phyloP scores from a whole-genome alignment of 2,329 filamentous ascomycete genomes.

The Nakataea oryzae region DNA sequence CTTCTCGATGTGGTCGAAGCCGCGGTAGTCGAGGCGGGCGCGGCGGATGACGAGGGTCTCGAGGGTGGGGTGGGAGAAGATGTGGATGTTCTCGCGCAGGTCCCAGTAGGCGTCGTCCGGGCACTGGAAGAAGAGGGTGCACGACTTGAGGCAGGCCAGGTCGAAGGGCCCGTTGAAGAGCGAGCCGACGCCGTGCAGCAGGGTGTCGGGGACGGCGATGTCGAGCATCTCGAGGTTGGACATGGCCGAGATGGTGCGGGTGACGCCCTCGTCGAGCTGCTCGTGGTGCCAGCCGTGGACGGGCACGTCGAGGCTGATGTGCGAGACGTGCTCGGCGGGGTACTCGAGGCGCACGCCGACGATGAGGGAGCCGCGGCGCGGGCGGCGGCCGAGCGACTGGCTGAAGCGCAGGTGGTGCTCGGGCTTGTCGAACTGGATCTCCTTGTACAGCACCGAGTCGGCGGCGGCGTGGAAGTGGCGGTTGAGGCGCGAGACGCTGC shows the following conservation, averaged over 20 bases:
- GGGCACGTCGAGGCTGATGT: slow-evolving; percentile 26
- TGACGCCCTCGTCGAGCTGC: slow-evolving; percentile 13
- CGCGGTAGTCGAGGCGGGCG: slow-evolving; percentile 34
- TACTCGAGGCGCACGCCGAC: slow-evolving; percentile 25
- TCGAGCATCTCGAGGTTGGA: slow-evolving; percentile 36
- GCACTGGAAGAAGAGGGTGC: slow-evolving; percentile 35
- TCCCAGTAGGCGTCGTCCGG: slow-evolving; percentile 35
- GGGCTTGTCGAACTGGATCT: slow-evolving; percentile 32
- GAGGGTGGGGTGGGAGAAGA: slow-evolving; percentile 37
- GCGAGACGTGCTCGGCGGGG: slow-evolving; percentile 29
- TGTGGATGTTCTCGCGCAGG: slow-evolving; percentile 39
- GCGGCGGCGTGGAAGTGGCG: slow-evolving; percentile 30
- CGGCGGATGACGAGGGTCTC: slow-evolving; percentile 31
- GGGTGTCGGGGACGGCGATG: slow-evolving; percentile 29
- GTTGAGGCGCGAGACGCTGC: slow-evolving; percentile 30
- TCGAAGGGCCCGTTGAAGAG: slow-evolving; percentile 40
- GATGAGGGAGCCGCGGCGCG: slow-evolving; percentile 28
- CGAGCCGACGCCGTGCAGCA: slow-evolving; percentile 34
- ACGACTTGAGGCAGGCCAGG: slow-evolving; percentile 33
- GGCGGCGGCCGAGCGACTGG: slow-evolving; percentile 32
- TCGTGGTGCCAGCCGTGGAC: slow-evolving; percentile 20
- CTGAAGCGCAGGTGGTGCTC: slow-evolving; percentile 37
- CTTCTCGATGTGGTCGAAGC: slow-evolving; percentile 36
- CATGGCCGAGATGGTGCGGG: slow-evolving; percentile 35
- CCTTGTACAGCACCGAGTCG: slow-evolving; percentile 35